A percentile compares a stretch with the other conserved stretches of the same genome.
These are phyloP conservation scores for Penicillium sp. DNA, from an alignment of 2,329 filamentous ascomycete species.

Conservation along the genomic window DNA sequence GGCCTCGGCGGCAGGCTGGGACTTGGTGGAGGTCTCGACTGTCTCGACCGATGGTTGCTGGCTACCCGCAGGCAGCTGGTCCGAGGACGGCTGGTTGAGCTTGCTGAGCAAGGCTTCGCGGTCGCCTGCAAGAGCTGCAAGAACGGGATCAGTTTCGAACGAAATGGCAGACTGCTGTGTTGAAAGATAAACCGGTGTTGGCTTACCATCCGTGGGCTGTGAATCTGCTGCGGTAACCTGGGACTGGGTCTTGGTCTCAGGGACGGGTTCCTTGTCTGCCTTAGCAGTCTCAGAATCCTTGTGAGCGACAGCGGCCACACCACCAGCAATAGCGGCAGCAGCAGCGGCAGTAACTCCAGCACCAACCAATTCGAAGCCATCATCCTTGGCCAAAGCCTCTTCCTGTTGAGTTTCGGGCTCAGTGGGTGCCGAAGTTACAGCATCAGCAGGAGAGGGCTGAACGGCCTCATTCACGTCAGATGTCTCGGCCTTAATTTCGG, in stretches of 20 bases:
- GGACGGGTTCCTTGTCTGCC: not conserved
- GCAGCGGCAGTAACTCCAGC: conserved; percentile 27
- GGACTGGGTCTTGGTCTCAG: conserved; percentile 17
- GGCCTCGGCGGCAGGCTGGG: conserved; percentile 17
- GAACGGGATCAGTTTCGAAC: conserved; percentile 32
- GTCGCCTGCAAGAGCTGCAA: conserved; percentile 34
- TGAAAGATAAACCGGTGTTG: conserved; percentile 15
- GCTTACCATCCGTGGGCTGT: conserved; percentile 26
- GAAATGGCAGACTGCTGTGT: conserved; percentile 30
- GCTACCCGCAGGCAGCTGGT: conserved; percentile 63
- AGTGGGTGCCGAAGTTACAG: not conserved
- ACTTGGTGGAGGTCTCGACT: conserved; percentile 9
- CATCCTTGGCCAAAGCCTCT: conserved; percentile 20
- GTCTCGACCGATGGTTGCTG: conserved; percentile 74
- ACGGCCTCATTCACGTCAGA: not conserved
- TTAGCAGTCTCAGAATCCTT: conserved; percentile 15
- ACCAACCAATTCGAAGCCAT: conserved; percentile 24
- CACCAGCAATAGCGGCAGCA: conserved; percentile 25
- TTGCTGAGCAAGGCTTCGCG: conserved; percentile 35
- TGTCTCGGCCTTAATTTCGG: not conserved
- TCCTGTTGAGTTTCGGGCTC: conserved; percentile 11
- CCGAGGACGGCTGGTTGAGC: conserved; percentile 33
- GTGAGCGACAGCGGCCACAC: conserved; percentile 23
- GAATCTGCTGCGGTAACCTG: conserved; percentile 16
- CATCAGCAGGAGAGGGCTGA: not conserved